Percentiles rank a stretch among this genome's conserved stretches.
Evolutionary conservation across 345 rosid genomes (phyloP).

Genomic region (Populus simonii): DNA sequence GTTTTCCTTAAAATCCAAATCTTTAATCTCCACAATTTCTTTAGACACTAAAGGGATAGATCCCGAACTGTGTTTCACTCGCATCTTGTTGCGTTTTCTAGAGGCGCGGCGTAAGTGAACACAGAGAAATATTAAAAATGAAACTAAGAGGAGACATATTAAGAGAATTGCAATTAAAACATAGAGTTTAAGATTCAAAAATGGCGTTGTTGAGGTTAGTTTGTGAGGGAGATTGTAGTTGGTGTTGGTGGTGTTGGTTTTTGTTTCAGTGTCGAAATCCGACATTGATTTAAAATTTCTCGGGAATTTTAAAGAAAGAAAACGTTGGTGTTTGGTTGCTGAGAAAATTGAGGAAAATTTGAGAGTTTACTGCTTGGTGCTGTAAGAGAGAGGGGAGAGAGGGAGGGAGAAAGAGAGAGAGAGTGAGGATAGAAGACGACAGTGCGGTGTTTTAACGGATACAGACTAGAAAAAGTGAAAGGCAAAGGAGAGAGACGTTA

Average conservation of each 20-base stretch:
- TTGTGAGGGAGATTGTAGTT: constrained; percentile 30
- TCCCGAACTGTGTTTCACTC: constrained; percentile 68
- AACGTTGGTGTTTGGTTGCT: not conserved
- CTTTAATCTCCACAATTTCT: constrained; percentile 66
- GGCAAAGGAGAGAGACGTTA: not conserved
- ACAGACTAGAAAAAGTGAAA: constrained; percentile 9
- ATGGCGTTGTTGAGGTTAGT: constrained; percentile 36
- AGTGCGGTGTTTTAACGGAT: constrained; percentile 22
- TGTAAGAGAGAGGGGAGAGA: not conserved
- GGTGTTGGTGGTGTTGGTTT: constrained; percentile 3
- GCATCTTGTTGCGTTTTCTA: constrained; percentile 48
- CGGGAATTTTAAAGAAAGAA: constrained; percentile 1
- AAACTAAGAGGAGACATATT: constrained; percentile 30
- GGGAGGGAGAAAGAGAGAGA: not conserved
- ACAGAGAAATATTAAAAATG: constrained; percentile 54
- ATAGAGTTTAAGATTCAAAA: constrained; percentile 59
- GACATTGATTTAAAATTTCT: constrained; percentile 42
- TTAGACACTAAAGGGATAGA: constrained; percentile 67
- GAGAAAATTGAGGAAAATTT: constrained; percentile 13
- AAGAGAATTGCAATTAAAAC: constrained; percentile 49
- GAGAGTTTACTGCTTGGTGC: not conserved
- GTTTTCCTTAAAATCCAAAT: constrained; percentile 32
- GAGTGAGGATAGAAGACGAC: not conserved
- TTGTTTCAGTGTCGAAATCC: constrained; percentile 26
- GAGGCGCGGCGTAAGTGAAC: constrained; percentile 43